Percentiles rank a stretch among this genome's conserved stretches.
phyloP scores from a whole-genome alignment of 805 yeast species.

The Cyberlindnera americana region DNA sequence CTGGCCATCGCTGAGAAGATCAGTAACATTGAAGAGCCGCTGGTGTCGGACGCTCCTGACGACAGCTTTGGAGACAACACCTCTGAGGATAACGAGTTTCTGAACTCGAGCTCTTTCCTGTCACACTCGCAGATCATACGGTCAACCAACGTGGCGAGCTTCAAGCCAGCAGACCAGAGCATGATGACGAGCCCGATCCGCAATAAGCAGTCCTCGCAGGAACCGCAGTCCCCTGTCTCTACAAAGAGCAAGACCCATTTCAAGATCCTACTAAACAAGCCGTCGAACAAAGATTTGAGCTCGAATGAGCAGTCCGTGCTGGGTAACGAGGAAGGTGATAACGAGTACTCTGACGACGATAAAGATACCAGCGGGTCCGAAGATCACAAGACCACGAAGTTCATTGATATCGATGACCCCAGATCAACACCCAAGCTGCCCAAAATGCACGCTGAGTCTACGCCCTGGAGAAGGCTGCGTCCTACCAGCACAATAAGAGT shows the following conservation, averaged over 20 bases:
- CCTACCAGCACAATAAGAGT: conserved; percentile 20
- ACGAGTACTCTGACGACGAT: conserved; percentile 3
- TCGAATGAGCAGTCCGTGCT: not conserved
- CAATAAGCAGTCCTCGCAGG: not conserved
- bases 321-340: conserved; percentile 2
- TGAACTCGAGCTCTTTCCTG: conserved; percentile 27
- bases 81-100: conserved; percentile 20
- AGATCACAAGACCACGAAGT: conserved; percentile 15
- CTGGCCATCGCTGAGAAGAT: conserved; percentile 10
- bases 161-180: conserved; percentile 10
- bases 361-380: conserved; percentile 4
- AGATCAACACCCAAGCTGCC: conserved; percentile 30
- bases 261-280: conserved; percentile 1
- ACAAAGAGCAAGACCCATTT: conserved; percentile 5
- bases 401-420: conserved; percentile 28
- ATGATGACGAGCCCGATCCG: conserved; percentile 23
- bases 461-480: conserved; percentile 35
- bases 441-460: conserved; percentile 31
- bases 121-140: conserved; percentile 27
- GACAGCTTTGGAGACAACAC: conserved; percentile 1
- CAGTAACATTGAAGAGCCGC: conserved; percentile 4
- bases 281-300: not conserved
- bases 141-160: conserved; percentile 19
- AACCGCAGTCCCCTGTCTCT: not conserved
- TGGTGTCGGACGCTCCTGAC: too few species aligned